phyloP scores from a whole-genome alignment of 768 basidiomycete species.

The Lactarius trivialis region DNA sequence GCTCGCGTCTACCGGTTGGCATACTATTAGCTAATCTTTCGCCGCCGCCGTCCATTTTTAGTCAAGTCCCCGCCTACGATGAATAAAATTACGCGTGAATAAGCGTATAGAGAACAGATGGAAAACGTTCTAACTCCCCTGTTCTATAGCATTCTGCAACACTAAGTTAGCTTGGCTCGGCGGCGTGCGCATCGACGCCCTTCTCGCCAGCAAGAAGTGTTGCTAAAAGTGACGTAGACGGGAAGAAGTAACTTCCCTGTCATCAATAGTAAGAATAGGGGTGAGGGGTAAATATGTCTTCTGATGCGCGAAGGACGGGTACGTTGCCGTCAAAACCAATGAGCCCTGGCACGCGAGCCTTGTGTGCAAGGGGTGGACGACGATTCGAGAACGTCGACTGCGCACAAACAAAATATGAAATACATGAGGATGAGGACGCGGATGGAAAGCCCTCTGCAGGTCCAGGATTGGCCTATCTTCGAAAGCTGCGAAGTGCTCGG shows the following conservation, averaged over 20 bases:
- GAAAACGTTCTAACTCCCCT: neutral
- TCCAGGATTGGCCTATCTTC: neutral
- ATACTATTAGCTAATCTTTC: conserved; percentile 5
- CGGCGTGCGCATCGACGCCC: neutral
- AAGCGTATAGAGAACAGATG: neutral
- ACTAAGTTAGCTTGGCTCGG: neutral
- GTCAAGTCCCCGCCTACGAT: neutral
- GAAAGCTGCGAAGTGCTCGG: conserved; percentile 15
- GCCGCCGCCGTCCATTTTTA: neutral
- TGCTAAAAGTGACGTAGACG: conserved; percentile 8
- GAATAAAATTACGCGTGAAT: neutral
- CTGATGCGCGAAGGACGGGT: neutral
- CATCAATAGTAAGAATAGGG: neutral
- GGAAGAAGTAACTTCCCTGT: neutral
- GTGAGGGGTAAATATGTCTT: neutral
- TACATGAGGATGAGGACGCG: neutral
- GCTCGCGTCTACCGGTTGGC: conserved; percentile 1
- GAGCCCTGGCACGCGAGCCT: neutral
- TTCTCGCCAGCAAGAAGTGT: neutral
- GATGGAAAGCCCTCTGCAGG: conserved; percentile 7
- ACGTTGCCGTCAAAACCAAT: conserved; percentile 5
- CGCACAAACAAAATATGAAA: neutral
- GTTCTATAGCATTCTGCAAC: neutral
- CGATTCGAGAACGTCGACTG: neutral
- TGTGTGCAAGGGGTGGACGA: conserved; percentile 1